Evolutionary conservation across 306 rosid genomes (phyloP), one percentile per base, ranked within the genome.

Genomic region (Mucuna pruriens): DNA sequence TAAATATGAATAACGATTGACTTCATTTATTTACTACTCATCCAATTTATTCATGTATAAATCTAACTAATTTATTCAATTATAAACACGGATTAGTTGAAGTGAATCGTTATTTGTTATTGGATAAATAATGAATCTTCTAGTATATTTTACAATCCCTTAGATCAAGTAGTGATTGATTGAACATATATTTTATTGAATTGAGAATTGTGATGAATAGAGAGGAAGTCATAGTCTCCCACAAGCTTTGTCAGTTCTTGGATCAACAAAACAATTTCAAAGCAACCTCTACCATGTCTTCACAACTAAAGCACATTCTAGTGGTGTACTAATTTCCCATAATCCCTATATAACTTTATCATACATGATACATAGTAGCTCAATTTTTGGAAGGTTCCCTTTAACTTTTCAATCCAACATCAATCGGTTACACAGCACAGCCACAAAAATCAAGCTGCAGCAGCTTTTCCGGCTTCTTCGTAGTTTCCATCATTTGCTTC

Each of bases 381-480:
- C 17, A 77, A 34, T 51, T 36, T 34, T 19, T 2, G 13, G 22
- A 46, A 33, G 16, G 19, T 49, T n/a, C 26, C 29, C 52, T 6
- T 54, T 36, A 65, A 11, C 7, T n/a, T 77, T 49, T 65, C 65
- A 64, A 34, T 44, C 22, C 31, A 63, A 65, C 40, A 49, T 64
- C 49, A 52, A 52, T 25, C 19, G n/a, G 51, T 25, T 49, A 49
- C n/a, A 49, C n/a, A 7, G 15, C 75, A 51, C 65, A 80, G 25
- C 20, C 46, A 20, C 22, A 67, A 40, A 64, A 33, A 55, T 90
- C 80, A 86, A 51, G 79, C 79, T 12, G 11, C 70, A 3, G 5
- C 34, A 78, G 17, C 54, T 82, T 87, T 87, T 12, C 70, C 67
- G n/a, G 71, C 81, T 82, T 87, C 88, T 75, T 81, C 31, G 25